phyloP scores from a whole-genome alignment of 768 basidiomycete genomes.

The Trametes meyenii region DNA sequence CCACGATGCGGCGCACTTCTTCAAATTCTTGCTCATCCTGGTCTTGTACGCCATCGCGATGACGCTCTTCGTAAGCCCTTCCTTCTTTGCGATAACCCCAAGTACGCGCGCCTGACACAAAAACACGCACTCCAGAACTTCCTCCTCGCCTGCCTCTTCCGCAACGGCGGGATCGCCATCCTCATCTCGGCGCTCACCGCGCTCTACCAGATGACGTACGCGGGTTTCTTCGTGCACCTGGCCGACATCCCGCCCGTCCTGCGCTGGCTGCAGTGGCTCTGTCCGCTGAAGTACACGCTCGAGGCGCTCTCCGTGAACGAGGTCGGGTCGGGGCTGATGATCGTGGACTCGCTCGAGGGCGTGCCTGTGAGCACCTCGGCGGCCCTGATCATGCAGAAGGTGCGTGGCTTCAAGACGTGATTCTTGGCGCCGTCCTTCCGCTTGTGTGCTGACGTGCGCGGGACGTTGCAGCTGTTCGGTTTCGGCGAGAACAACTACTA shows the following conservation, averaged over 20 bases:
- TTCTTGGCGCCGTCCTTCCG: not conserved
- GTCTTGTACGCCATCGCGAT: constrained; percentile 83
- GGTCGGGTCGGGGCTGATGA: constrained; percentile 86
- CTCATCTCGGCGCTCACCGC: constrained; percentile 78
- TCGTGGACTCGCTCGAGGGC: constrained; percentile 74
- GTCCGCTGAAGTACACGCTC: constrained; percentile 79
- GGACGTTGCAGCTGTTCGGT: constrained; percentile 69
- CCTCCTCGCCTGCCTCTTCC: constrained; percentile 80
- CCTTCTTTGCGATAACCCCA: not conserved
- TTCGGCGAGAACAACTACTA: constrained; percentile 85
- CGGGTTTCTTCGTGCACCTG: constrained; percentile 93
- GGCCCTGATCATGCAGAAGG: constrained; percentile 81
- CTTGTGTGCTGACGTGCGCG: constrained; percentile 3
- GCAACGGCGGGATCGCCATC: constrained; percentile 89
- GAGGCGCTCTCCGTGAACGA: constrained; percentile 93
- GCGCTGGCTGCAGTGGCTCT: constrained; percentile 92
- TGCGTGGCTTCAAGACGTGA: constrained; percentile 39
- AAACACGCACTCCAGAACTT: constrained; percentile 66
- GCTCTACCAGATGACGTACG: constrained; percentile 84
- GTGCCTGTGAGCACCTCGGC: constrained; percentile 85
- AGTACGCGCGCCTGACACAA: not conserved
- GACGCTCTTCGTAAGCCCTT: constrained; percentile 74
- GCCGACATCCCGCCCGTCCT: constrained; percentile 84
- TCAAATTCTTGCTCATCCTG: constrained; percentile 93
- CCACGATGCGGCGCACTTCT: constrained; percentile 77